A percentile compares a stretch with the other conserved stretches of the same genome.
Evolutionary conservation across 2,329 filamentous ascomycete genomes (phyloP).

Genomic region (Neopestalotiopsis rosae): DNA sequence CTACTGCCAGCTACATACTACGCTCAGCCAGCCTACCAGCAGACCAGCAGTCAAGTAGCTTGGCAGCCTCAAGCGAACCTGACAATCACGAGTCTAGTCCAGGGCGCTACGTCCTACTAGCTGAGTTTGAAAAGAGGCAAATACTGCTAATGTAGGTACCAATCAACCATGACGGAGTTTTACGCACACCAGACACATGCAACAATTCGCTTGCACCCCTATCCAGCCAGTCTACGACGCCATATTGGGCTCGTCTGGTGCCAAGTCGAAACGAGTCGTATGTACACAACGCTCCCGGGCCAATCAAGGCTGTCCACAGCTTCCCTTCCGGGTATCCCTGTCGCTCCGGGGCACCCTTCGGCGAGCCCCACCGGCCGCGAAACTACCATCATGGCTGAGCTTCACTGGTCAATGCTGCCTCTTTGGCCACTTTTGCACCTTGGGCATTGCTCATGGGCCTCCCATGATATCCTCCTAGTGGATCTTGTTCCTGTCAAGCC

Average conservation of each 20-base stretch:
- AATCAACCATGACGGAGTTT: not conserved
- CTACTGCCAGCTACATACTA: too few species aligned
- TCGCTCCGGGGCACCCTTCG: constrained; percentile 31
- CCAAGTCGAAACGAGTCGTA: constrained; percentile 41
- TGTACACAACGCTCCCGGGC: constrained; percentile 11
- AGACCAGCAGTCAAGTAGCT: too few species aligned
- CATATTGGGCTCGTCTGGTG: constrained; percentile 29
- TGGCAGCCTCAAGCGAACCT: too few species aligned
- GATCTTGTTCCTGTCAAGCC: constrained; percentile 9
- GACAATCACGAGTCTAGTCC: too few species aligned
- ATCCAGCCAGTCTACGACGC: constrained; percentile 22
- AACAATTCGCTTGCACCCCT: constrained; percentile 17
- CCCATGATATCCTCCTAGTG: constrained; percentile 24
- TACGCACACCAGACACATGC: not conserved
- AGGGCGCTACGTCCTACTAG: too few species aligned
- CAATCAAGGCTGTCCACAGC: constrained; percentile 8
- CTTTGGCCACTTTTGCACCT: not conserved
- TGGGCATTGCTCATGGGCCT: constrained; percentile 24
- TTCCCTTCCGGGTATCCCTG: constrained; percentile 22
- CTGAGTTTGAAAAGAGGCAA: not conserved
- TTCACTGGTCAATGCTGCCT: constrained; percentile 36
- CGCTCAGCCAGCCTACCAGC: too few species aligned
- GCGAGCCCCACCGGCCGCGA: constrained; percentile 44
- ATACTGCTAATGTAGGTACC: not conserved
- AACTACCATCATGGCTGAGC: constrained; percentile 42